These are phyloP conservation scores for Rhazya stricta DNA, from an alignment of 257 asterid species.

Conservation along the genomic window DNA sequence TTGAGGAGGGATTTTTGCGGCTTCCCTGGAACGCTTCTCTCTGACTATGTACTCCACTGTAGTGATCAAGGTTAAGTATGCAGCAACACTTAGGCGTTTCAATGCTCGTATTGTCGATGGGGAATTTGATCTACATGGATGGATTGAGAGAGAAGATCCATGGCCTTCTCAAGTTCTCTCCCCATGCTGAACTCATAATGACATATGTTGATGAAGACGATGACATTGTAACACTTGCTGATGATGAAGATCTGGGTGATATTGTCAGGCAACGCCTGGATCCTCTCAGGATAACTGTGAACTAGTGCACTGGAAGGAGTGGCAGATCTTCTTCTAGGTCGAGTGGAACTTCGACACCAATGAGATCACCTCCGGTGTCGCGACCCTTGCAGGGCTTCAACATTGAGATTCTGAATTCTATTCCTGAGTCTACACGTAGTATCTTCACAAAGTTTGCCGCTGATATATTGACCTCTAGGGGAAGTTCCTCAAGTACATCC, in stretches of 20 bases:
- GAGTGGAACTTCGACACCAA: conserved; percentile 42
- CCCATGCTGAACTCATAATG: conserved; percentile 46
- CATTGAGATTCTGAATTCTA: conserved; percentile 31
- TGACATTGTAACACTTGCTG: conserved; percentile 67
- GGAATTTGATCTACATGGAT: conserved; percentile 41
- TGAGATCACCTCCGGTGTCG: conserved; percentile 33
- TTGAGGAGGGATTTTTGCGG: conserved; percentile 15
- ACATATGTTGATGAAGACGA: conserved; percentile 75
- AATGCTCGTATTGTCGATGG: conserved; percentile 35
- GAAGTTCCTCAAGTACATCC: conserved; percentile 40
- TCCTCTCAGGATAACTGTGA: conserved; percentile 68
- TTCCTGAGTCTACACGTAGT: conserved; percentile 54
- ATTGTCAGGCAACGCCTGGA: conserved; percentile 61
- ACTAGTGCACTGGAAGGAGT: conserved; percentile 25
- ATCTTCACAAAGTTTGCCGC: conserved; percentile 36
- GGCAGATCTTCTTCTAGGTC: conserved; percentile 24
- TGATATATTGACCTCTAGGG: conserved; percentile 37
- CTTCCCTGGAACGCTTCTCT: conserved; percentile 34
- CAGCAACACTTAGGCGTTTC: conserved; percentile 72
- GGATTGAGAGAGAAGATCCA: conserved; percentile 56
- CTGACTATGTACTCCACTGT: conserved; percentile 50
- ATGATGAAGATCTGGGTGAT: conserved; percentile 75
- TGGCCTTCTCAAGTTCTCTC: conserved; percentile 51
- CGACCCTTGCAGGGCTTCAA: conserved; percentile 28
- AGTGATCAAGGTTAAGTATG: conserved; percentile 82